Percentiles rank a stretch among this genome's conserved stretches.
Evolutionary conservation across 1,139 yeast genomes (phyloP).

Genomic region (Zhuliangozyma parablackwelliae): DNA sequence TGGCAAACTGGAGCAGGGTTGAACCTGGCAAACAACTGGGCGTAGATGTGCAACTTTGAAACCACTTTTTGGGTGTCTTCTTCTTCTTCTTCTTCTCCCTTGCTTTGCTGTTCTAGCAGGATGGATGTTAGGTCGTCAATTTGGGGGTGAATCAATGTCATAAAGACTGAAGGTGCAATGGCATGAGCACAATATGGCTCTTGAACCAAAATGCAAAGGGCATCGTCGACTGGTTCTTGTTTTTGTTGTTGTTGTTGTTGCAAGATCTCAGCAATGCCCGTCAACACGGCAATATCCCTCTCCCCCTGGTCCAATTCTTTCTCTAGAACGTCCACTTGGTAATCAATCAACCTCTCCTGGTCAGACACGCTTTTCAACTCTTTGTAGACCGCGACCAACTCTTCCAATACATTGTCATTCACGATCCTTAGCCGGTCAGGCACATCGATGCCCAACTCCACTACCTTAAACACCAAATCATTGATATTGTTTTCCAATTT

Average conservation of each 20-base stretch:
- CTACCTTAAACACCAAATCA: slow-evolving; percentile 24
- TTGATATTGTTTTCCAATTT: slow-evolving; percentile 12
- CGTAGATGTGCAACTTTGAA: slow-evolving; percentile 1
- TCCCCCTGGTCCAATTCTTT: background rate
- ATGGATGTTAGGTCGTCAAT: no score
- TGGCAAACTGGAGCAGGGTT: background rate
- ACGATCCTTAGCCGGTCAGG: slow-evolving; percentile 24
- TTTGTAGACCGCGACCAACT: slow-evolving; percentile 13
- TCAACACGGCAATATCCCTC: no score
- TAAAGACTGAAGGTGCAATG: slow-evolving; percentile 2
- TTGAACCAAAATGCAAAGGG: no score
- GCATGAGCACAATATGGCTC: background rate
- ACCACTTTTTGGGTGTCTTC: slow-evolving; percentile 1
- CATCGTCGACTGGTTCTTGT: no score
- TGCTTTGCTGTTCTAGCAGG: background rate
- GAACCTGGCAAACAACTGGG: background rate
- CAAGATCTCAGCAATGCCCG: no score
- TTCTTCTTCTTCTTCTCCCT: slow-evolving; percentile 2
- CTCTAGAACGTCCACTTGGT: slow-evolving; percentile 9
- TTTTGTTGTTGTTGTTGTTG: no score
- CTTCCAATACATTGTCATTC: slow-evolving; percentile 15
- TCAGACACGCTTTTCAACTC: slow-evolving; percentile 15
- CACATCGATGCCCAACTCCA: slow-evolving; percentile 21
- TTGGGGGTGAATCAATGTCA: slow-evolving; percentile 1
- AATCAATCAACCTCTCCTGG: slow-evolving; percentile 17